Percentiles rank a stretch among this genome's conserved stretches.
phyloP scores from a whole-genome alignment of 257 asterid genomes.

The Solanum chiquidenum region DNA sequence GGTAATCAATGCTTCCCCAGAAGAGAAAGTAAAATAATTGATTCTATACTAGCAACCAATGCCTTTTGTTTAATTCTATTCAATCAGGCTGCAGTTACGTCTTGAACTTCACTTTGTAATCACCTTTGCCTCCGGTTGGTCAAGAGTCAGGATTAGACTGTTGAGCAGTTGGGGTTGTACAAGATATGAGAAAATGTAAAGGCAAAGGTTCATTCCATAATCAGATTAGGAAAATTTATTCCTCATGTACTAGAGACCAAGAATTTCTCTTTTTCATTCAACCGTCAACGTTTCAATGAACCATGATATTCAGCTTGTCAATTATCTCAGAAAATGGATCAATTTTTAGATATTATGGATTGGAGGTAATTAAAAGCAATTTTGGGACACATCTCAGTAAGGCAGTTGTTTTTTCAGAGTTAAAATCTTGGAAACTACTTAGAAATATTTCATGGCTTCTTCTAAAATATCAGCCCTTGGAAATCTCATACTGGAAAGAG shows the following conservation, averaged over 20 bases:
- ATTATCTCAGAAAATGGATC: neutral
- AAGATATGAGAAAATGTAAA: neutral
- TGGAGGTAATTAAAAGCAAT: neutral
- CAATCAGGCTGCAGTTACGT: neutral
- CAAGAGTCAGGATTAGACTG: neutral
- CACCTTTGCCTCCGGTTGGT: neutral
- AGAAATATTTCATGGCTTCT: neutral
- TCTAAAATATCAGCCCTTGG: neutral
- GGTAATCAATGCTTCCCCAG: neutral
- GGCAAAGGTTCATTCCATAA: neutral
- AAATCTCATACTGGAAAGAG: neutral
- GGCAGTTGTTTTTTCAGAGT: neutral
- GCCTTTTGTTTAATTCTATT: neutral
- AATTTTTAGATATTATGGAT: neutral
- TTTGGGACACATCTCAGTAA: neutral
- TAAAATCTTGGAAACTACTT: neutral
- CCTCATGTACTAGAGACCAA: neutral
- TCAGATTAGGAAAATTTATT: neutral
- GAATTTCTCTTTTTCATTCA: neutral
- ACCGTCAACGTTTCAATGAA: neutral
- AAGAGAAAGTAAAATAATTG: neutral
- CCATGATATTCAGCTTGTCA: neutral
- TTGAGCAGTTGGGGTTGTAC: neutral
- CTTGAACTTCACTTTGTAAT: neutral
- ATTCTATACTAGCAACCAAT: neutral